Percentiles rank a stretch among this genome's conserved stretches.
Evolutionary conservation across 768 basidiomycete genomes (phyloP).

Genomic region (Lactifluus rugatus): DNA sequence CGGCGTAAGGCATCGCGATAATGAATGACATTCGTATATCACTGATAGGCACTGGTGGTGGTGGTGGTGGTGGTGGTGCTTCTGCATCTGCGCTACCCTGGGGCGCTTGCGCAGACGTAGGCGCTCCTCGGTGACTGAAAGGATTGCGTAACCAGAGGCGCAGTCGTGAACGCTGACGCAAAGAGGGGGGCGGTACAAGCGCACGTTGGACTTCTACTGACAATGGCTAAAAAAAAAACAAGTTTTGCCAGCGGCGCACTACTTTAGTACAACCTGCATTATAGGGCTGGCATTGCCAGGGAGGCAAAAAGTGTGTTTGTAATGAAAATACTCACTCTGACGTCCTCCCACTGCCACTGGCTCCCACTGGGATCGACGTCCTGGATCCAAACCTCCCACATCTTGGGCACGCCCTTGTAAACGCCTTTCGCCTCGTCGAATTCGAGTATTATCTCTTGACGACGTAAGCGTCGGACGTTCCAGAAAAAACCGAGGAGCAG

Average conservation of each 20-base stretch:
- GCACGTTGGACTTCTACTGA: background rate
- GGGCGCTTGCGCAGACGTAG: background rate
- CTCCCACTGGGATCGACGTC: background rate
- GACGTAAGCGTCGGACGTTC: background rate
- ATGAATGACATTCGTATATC: conserved; percentile 7
- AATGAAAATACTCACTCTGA: conserved; percentile 4
- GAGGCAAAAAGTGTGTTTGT: no score
- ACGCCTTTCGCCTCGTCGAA: background rate
- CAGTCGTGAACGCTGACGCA: background rate
- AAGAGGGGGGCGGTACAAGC: background rate
- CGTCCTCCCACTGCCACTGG: background rate
- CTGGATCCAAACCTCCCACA: conserved; percentile 15
- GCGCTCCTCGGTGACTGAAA: background rate
- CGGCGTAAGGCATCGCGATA: conserved; percentile 13
- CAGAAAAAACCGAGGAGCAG: conserved; percentile 6
- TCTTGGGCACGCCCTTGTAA: background rate
- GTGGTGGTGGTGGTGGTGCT: background rate
- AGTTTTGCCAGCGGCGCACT: no score
- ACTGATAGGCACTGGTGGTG: background rate
- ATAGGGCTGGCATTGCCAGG: no score
- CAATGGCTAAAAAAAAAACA: conserved; percentile 9
- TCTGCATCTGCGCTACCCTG: background rate
- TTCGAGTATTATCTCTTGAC: background rate
- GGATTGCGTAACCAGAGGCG: background rate
- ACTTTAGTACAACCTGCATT: background rate